Percentiles rank a stretch among this genome's conserved stretches.
phyloP scores from a whole-genome alignment of 768 basidiomycete species.

The Myochromella boudieri region DNA sequence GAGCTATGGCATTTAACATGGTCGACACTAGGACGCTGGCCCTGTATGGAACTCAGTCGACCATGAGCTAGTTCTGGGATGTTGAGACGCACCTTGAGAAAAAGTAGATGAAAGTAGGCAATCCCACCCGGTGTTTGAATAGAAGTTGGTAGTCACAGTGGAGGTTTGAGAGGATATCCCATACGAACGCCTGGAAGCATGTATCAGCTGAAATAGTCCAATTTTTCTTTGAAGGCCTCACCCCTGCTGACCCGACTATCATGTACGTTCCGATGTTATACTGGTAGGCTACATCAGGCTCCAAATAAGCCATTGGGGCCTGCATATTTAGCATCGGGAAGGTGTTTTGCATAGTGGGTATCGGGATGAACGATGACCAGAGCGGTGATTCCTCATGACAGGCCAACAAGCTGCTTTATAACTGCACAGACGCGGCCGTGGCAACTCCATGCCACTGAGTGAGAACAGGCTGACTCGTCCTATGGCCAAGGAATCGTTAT shows the following conservation, averaged over 20 bases:
- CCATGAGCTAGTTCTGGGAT: background rate
- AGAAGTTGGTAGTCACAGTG: constrained; percentile 26
- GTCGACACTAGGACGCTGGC: constrained; percentile 21
- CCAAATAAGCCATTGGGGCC: constrained; percentile 30
- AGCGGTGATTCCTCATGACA: constrained; percentile 19
- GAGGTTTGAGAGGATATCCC: constrained; percentile 31
- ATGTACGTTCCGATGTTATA: constrained; percentile 26
- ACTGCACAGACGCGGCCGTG: too few relatives aligned
- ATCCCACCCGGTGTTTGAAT: constrained; percentile 13
- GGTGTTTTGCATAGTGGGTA: background rate
- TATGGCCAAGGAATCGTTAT: too few relatives aligned
- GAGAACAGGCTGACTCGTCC: too few relatives aligned
- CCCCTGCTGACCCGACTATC: constrained; percentile 19
- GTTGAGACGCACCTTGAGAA: constrained; percentile 26
- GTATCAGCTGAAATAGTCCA: constrained; percentile 22
- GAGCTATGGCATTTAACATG: constrained; percentile 18
- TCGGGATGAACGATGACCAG: constrained; percentile 14
- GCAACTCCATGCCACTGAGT: too few relatives aligned
- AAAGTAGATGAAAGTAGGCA: constrained; percentile 26
- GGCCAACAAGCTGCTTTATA: background rate
- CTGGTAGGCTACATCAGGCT: constrained; percentile 25
- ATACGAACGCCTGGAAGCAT: constrained; percentile 26
- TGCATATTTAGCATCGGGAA: constrained; percentile 22
- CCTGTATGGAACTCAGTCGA: constrained; percentile 5
- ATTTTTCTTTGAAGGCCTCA: constrained; percentile 17